Evolutionary conservation across 2,329 filamentous ascomycete species (phyloP).

Genomic region (Phyllosticta citriasiana): DNA sequence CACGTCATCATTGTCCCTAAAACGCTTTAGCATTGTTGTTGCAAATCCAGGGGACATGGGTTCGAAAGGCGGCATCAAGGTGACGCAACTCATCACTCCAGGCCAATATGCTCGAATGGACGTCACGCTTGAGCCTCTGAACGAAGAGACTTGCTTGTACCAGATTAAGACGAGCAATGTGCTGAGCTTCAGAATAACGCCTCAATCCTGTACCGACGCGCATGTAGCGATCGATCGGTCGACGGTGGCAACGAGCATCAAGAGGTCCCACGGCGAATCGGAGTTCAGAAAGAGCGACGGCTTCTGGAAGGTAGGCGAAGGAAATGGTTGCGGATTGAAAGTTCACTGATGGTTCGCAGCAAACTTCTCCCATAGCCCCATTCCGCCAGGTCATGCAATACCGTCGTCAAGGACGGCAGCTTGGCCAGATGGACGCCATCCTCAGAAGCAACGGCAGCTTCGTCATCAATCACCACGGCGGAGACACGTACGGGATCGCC

Average conservation of each 20-base stretch:
- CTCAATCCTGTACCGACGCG: slow-evolving; percentile 2
- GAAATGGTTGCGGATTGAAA: background rate
- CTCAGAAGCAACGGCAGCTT: slow-evolving; percentile 39
- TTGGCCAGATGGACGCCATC: slow-evolving; percentile 45
- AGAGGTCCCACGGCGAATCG: background rate
- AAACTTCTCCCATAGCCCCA: background rate
- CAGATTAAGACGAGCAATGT: slow-evolving; percentile 25
- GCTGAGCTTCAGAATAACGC: slow-evolving; percentile 20
- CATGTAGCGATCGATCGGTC: background rate
- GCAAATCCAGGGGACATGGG: slow-evolving; percentile 44
- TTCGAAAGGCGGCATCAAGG: slow-evolving; percentile 40
- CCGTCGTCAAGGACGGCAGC: slow-evolving; percentile 36
- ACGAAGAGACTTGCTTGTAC: slow-evolving; percentile 11
- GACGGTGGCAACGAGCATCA: background rate
- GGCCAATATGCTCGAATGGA: slow-evolving; percentile 41
- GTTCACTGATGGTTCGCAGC: background rate
- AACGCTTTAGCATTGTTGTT: slow-evolving; percentile 39
- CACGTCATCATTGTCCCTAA: slow-evolving; percentile 15
- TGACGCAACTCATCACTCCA: slow-evolving; percentile 41
- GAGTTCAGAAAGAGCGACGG: background rate
- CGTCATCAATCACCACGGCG: slow-evolving; percentile 28
- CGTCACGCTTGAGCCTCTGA: slow-evolving; percentile 19
- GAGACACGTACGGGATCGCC: slow-evolving; percentile 29
- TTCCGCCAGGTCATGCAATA: background rate
- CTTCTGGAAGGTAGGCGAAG: background rate